Conservation (phyloP, 495 filamentous ascomycete genomes). For the Lophium mytilinum region DNA sequence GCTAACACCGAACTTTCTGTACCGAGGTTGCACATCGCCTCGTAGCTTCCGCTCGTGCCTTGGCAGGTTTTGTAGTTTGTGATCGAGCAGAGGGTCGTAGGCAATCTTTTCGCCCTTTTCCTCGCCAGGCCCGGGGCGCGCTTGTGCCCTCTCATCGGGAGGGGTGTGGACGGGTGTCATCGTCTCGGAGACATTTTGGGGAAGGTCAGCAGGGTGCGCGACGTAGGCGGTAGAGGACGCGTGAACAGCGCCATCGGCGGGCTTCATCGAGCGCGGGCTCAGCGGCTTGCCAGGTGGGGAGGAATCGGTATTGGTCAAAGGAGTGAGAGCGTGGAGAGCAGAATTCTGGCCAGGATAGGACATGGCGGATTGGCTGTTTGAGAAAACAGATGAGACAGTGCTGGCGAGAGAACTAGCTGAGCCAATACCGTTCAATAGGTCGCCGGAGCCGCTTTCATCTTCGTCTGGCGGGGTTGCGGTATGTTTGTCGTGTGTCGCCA, state of each 20-base stretch:
- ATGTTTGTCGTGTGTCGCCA: constrained; percentile 22
- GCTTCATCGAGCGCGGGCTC: constrained; percentile 44
- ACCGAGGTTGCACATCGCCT: constrained; percentile 39
- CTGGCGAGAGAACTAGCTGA: constrained; percentile 60
- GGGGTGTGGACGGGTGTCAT: constrained; percentile 46
- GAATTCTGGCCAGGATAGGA: constrained; percentile 43
- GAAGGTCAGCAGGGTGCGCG: constrained; percentile 14
- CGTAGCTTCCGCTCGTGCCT: constrained; percentile 43
- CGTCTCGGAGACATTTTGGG: constrained; percentile 25
- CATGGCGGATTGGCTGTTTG: constrained; percentile 39
- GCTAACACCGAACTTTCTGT: constrained; percentile 57
- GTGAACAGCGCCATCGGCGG: constrained; percentile 23
- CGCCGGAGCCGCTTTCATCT: constrained; percentile 52
- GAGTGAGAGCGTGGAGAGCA: constrained; percentile 54
- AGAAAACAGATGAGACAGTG: constrained; percentile 55
- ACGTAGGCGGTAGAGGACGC: constrained; percentile 14
- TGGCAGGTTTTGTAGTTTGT: constrained; percentile 54
- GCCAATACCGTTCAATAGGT: constrained; percentile 55
- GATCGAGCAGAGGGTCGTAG: constrained; percentile 69
- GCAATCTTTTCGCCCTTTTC: constrained; percentile 60
- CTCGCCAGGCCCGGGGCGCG: constrained; percentile 51
- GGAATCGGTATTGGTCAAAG: constrained; percentile 67
- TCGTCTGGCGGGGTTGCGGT: constrained; percentile 13
- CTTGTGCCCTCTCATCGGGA: constrained; percentile 47
- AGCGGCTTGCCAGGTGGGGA: constrained; percentile 56